Base-by-base conservation (phyloP, 768 basidiomycete species). In the Hysterangium stoloniferum region DNA sequence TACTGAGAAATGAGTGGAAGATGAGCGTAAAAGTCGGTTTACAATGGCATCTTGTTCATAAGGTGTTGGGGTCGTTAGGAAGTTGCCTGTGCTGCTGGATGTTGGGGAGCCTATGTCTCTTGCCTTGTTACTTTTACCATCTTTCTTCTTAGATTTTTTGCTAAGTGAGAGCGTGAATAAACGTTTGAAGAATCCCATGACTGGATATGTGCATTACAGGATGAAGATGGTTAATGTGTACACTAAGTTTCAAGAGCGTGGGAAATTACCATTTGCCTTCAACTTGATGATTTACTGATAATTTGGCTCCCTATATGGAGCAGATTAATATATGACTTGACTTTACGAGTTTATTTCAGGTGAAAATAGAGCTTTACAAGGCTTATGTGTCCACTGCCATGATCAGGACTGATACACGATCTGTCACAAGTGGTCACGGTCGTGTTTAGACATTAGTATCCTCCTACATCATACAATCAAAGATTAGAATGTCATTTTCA, bases 141-240 rank as follows among this genome's bases (percentile, higher is more conserved):
- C 20, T 41, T 41, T 44, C 20, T 31, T 25, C 17, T 42, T 42
- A 9, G 13, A 82, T 68, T 75, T 82, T 66, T 73, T 77, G 44
- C 82, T 73, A 27, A 86, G 66, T 15, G 86, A 86, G 45, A 49
- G 37, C 11, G 40, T 41, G 40, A 87, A 74, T 52, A 88, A 66
- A 31, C 77, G 81, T 57, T 82, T 81, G 58, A 88, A 65, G 49
- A 88, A 79, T 19, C 81, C 78, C 84, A 86, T 87, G 52, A n/a
- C 19, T 22, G 19, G 40, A 17, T 22, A 13, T 41, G 9, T 41
- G 22, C 40, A 41, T 41, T 20, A 41, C 11, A 41, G 40, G 22
- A 25, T 9, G 19, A 41, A 37, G 35, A 37, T 37, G 35, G 20
- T 41, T 19, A 35, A 11, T 41, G 40, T 41, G 22, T 41, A 17